Percentiles rank a stretch among this genome's conserved stretches.
Conservation (phyloP, 164 flowering plant species). For the Liquidambar formosana region DNA sequence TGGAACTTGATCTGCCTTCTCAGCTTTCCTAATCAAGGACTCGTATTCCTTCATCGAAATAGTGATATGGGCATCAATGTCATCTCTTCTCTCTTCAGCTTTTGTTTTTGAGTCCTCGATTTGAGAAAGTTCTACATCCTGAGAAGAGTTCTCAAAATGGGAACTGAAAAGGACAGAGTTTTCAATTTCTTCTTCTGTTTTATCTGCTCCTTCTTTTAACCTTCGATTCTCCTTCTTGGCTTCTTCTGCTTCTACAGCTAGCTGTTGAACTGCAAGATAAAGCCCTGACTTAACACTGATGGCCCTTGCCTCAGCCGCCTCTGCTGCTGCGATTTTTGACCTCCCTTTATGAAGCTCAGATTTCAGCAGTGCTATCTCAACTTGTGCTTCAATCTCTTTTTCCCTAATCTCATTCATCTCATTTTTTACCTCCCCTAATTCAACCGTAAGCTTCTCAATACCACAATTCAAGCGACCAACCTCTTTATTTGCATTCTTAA, state of each 20-base stretch:
- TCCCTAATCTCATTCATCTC: slow-evolving; percentile 29
- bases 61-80: slow-evolving; percentile 18
- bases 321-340: slow-evolving; percentile 53
- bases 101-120: slow-evolving; percentile 6
- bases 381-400: slow-evolving; percentile 43
- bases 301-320: slow-evolving; percentile 51
- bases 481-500: slow-evolving; percentile 32
- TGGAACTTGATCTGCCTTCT: slow-evolving; percentile 22
- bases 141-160: not conserved
- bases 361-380: slow-evolving; percentile 48
- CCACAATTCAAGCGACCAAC: slow-evolving; percentile 16
- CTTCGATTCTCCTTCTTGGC: slow-evolving; percentile 39
- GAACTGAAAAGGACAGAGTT: not conserved
- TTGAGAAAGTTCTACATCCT: slow-evolving; percentile 5
- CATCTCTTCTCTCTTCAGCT: slow-evolving; percentile 10
- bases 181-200: slow-evolving; percentile 12
- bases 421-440: slow-evolving; percentile 16
- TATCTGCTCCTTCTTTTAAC: slow-evolving; percentile 22
- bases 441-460: slow-evolving; percentile 25
- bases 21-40: slow-evolving; percentile 26
- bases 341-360: slow-evolving; percentile 48
- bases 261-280: slow-evolving; percentile 41
- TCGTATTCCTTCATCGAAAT: slow-evolving; percentile 44
- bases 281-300: slow-evolving; percentile 29
- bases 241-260: slow-evolving; percentile 48